Percentiles rank a stretch among this genome's conserved stretches.
These are phyloP conservation scores for Porphyridium purpureum DNA, from an alignment of 23 red algal species.

Conservation along the genomic window DNA sequence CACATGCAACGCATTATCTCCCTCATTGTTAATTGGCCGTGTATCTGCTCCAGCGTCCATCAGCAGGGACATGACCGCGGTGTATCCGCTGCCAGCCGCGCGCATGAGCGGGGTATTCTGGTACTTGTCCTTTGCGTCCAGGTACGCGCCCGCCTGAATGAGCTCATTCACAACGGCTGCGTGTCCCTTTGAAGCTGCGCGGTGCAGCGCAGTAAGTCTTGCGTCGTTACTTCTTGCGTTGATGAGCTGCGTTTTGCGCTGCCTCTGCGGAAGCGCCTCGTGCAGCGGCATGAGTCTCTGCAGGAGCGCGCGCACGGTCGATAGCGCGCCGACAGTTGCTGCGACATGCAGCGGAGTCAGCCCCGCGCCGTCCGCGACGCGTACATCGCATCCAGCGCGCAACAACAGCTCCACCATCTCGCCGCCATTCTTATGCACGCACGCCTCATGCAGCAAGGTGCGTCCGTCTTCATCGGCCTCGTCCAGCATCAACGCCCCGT, in stretches of 20 bases:
- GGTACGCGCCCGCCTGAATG: background rate
- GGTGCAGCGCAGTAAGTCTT: background rate
- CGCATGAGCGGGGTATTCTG: background rate
- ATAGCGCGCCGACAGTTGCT: no score
- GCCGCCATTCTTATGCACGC: no score
- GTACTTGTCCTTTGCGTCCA: background rate
- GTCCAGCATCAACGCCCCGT: no score
- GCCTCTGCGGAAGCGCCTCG: no score
- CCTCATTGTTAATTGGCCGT: background rate
- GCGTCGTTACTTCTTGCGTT: background rate
- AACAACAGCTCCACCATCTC: no score
- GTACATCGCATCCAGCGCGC: no score
- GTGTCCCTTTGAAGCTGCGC: background rate
- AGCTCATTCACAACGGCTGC: background rate
- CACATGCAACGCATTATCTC: background rate
- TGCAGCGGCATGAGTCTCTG: no score
- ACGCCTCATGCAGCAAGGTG: background rate
- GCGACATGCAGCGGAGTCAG: no score
- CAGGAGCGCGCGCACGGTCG: no score
- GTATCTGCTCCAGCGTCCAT: background rate
- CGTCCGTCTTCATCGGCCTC: background rate
- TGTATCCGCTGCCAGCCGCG: background rate
- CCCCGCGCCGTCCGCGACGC: no score
- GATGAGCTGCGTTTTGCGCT: no score
- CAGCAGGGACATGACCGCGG: background rate